Conservation (phyloP, 2,329 filamentous ascomycete species). For the Penicillium oxalicum region DNA sequence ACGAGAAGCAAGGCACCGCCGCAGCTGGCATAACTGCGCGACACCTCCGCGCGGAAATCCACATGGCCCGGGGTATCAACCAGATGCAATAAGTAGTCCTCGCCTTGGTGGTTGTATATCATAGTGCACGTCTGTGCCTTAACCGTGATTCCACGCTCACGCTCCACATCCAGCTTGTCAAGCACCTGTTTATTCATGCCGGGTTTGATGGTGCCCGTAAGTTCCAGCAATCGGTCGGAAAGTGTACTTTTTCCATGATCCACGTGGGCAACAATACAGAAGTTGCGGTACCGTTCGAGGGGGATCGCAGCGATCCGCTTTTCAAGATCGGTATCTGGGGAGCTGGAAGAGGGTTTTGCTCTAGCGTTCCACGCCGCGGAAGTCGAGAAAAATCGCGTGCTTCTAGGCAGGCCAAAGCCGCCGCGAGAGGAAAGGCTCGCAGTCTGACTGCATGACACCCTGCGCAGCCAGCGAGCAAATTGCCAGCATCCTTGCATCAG, state of each 20-base stretch:
- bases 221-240: conserved; percentile 83
- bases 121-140: conserved; percentile 98
- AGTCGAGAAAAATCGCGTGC: conserved; percentile 28
- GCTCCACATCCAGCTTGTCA: conserved; percentile 94
- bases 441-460: conserved; percentile 31
- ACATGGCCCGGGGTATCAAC: conserved; percentile 97
- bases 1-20: conserved; percentile 88
- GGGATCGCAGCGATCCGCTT: conserved; percentile 49
- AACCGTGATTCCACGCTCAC: conserved; percentile 93
- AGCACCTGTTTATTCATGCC: conserved; percentile 91
- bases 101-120: conserved; percentile 80
- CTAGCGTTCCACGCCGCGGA: conserved; percentile 23
- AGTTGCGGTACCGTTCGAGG: conserved; percentile 66
- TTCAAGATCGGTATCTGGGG: conserved; percentile 49
- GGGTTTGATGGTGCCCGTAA: conserved; percentile 84
- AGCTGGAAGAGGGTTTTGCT: conserved; percentile 15
- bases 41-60: conserved; percentile 94
- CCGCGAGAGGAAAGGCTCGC: conserved; percentile 26
- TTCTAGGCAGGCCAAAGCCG: conserved; percentile 15
- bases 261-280: conserved; percentile 97
- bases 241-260: conserved; percentile 98
- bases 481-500: conserved; percentile 45
- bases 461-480: conserved; percentile 42
- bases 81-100: conserved; percentile 88
- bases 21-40: conserved; percentile 90